Evolutionary conservation across 768 basidiomycete species (phyloP).

Genomic region (Cyclocybe aegerita): DNA sequence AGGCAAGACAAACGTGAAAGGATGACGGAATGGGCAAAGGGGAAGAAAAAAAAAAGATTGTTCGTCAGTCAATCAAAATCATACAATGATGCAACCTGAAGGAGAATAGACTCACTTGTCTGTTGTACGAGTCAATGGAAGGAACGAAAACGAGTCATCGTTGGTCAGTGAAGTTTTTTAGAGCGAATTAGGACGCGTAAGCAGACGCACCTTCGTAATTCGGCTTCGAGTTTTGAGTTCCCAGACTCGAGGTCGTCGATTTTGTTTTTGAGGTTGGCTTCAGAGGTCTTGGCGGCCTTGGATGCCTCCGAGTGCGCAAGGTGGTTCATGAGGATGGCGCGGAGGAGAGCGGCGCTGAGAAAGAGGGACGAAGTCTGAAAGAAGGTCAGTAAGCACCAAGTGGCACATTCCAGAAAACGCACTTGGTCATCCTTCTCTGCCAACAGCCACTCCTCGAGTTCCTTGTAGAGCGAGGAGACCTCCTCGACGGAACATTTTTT

Average conservation of each 20-base stretch:
- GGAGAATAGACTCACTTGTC: slow-evolving; percentile 55
- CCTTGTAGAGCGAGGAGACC: slow-evolving; percentile 73
- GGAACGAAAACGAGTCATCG: slow-evolving; percentile 4
- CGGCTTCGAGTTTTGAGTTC: slow-evolving; percentile 62
- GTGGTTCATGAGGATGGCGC: slow-evolving; percentile 83
- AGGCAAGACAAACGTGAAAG: too few species aligned
- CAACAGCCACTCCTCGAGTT: slow-evolving; percentile 74
- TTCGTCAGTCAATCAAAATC: slow-evolving; percentile 8
- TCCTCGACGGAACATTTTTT: slow-evolving; percentile 90
- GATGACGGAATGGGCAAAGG: too few species aligned
- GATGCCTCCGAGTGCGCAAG: slow-evolving; percentile 76
- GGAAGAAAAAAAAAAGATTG: slow-evolving; percentile 11
- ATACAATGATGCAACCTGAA: neutral
- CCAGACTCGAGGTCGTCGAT: slow-evolving; percentile 63
- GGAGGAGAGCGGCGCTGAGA: slow-evolving; percentile 75
- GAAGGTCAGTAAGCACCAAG: slow-evolving; percentile 1
- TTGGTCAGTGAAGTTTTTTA: too few species aligned
- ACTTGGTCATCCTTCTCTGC: slow-evolving; percentile 71
- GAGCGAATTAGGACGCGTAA: neutral
- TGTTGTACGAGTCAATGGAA: slow-evolving; percentile 24
- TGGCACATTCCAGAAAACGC: slow-evolving; percentile 29
- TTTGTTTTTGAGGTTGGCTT: slow-evolving; percentile 61
- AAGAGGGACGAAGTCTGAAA: slow-evolving; percentile 63
- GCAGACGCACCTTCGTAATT: slow-evolving; percentile 65
- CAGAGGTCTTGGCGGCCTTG: slow-evolving; percentile 62